These are phyloP conservation scores for Trypanosoma platydactyli DNA, from an alignment of 208 protist genomes.

Conservation along the genomic window DNA sequence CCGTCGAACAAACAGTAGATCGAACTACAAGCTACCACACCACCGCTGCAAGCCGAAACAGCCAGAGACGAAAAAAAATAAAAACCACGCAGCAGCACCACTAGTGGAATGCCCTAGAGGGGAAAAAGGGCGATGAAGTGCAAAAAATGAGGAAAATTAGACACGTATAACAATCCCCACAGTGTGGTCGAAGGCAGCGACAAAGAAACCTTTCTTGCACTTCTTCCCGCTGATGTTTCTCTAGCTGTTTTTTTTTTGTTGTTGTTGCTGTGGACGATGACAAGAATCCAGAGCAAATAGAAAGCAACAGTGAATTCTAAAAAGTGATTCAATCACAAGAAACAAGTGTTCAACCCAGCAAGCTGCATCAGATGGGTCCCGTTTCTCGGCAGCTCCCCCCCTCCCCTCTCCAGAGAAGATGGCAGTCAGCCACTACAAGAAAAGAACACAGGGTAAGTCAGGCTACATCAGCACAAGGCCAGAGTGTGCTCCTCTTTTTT, in stretches of 20 bases:
- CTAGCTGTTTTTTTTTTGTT: too few relatives aligned
- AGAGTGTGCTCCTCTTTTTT: neutral
- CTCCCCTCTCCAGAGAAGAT: neutral
- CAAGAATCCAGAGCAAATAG: conserved; percentile 3
- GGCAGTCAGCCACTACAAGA: neutral
- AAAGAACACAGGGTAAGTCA: neutral
- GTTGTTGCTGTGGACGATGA: neutral
- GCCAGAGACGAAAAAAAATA: conserved; percentile 19
- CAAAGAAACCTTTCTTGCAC: too few relatives aligned
- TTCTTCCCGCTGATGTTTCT: too few relatives aligned
- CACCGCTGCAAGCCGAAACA: neutral
- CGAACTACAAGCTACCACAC: too few relatives aligned
- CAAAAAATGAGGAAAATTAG: too few relatives aligned
- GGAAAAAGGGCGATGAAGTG: conserved; percentile 24
- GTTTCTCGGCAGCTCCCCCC: too few relatives aligned
- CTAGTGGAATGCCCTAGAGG: conserved; percentile 15
- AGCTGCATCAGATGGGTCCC: too few relatives aligned
- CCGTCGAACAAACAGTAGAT: too few relatives aligned
- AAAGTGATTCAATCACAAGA: too few relatives aligned
- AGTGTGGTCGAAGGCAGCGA: too few relatives aligned
- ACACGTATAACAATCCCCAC: too few relatives aligned
- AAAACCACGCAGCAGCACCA: conserved; percentile 22
- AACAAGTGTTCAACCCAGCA: too few relatives aligned
- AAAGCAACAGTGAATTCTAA: conserved; percentile 1
- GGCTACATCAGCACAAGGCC: neutral